These are phyloP conservation scores for Psidium guajava DNA, from an alignment of 345 rosid species.

Conservation along the genomic window DNA sequence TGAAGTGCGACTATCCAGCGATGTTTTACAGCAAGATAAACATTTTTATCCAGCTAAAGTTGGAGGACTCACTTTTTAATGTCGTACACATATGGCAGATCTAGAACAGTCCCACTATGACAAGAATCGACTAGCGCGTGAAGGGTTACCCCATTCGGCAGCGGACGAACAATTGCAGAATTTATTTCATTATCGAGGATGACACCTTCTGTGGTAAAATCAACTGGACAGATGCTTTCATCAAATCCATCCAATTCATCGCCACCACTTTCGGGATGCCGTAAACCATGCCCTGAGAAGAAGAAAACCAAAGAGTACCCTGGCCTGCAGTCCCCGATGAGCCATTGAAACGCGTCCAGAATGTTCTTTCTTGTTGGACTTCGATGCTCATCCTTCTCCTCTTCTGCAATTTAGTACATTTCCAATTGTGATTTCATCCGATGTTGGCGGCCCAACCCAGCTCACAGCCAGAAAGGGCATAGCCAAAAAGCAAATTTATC, in stretches of 20 bases:
- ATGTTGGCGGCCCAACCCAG: not conserved
- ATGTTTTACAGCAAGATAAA: not conserved
- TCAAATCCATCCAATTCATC: conserved; percentile 56
- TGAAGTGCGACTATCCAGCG: not conserved
- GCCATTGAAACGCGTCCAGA: conserved; percentile 29
- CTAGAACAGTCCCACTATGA: conserved; percentile 62
- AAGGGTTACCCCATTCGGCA: conserved; percentile 33
- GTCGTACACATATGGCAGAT: conserved; percentile 29
- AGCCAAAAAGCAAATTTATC: not conserved
- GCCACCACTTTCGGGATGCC: conserved; percentile 20
- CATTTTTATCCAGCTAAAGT: not conserved
- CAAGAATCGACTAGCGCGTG: conserved; percentile 62
- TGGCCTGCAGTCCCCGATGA: conserved; percentile 20
- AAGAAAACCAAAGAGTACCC: conserved; percentile 48
- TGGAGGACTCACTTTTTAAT: conserved; percentile 10
- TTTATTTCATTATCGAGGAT: conserved; percentile 41
- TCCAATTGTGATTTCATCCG: not conserved
- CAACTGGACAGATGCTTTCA: conserved; percentile 47
- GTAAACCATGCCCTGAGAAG: conserved; percentile 53
- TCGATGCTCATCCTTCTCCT: conserved; percentile 7
- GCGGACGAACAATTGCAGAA: conserved; percentile 31
- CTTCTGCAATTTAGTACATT: conserved; percentile 13
- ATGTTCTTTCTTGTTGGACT: conserved; percentile 45
- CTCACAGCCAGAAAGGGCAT: not conserved
- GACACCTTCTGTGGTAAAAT: conserved; percentile 34